phyloP scores from a whole-genome alignment of 176 grass and related monocot species.

The Oryza longistaminata region DNA sequence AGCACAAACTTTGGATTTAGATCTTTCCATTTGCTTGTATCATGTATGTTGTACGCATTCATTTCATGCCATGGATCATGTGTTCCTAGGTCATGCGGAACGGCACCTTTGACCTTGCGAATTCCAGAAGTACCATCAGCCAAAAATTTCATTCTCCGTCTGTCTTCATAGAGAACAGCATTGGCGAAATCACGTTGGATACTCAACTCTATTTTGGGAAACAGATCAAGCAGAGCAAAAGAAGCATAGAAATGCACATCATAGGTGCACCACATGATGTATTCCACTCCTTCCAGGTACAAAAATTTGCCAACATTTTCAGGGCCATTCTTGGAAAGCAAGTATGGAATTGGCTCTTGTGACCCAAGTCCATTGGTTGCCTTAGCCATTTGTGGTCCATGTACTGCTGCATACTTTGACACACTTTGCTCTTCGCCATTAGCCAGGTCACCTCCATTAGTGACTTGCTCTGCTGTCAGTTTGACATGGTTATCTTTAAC shows the following conservation, averaged over 20 bases:
- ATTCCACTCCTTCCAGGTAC: conserved; percentile 96
- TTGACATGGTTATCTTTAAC: conserved; percentile 41
- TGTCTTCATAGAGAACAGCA: conserved; percentile 85
- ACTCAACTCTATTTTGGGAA: conserved; percentile 91
- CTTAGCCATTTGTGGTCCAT: conserved; percentile 49
- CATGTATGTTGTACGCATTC: conserved; percentile 97
- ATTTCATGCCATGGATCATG: conserved; percentile 98
- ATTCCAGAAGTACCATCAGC: conserved; percentile 83
- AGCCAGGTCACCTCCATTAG: conserved; percentile 25
- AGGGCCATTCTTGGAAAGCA: conserved; percentile 54
- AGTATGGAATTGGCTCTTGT: conserved; percentile 53
- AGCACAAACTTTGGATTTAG: conserved; percentile 98
- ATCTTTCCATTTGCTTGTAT: conserved; percentile 99
- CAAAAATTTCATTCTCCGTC: conserved; percentile 82
- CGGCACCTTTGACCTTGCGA: conserved; percentile 85
- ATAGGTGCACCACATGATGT: conserved; percentile 98
- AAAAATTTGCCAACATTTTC: conserved; percentile 97
- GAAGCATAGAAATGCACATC: conserved; percentile 99
- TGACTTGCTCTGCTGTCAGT: conserved; percentile 28
- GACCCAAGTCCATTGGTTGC: conserved; percentile 30
- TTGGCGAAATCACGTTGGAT: conserved; percentile 94
- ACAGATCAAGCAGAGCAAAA: conserved; percentile 93
- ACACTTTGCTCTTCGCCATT: conserved; percentile 42
- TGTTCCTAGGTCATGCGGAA: conserved; percentile 96
- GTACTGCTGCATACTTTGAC: conserved; percentile 42